Percentiles rank a stretch among this genome's conserved stretches.
These are phyloP conservation scores for Xylaria castorea DNA, from an alignment of 495 filamentous ascomycete genomes.

Conservation along the genomic window DNA sequence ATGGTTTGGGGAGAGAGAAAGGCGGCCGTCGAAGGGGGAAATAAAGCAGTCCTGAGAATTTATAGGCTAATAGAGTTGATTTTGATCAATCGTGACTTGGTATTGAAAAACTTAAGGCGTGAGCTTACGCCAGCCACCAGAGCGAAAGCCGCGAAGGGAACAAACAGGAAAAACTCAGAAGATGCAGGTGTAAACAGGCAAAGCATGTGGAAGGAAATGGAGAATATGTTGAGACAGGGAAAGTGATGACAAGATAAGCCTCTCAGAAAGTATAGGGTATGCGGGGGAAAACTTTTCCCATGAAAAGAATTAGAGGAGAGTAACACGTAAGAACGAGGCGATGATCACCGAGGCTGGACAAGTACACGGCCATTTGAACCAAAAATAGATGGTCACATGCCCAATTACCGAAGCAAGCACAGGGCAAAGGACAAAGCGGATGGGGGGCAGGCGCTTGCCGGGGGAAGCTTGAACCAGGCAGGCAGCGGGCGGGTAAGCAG, in stretches of 20 bases:
- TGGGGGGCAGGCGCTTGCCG: not conserved
- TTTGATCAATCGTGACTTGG: not conserved
- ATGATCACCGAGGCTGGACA: not conserved
- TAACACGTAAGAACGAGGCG: not conserved
- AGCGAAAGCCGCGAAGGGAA: not conserved
- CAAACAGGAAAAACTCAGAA: not conserved
- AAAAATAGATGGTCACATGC: conserved; percentile 8
- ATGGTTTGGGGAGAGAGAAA: not conserved
- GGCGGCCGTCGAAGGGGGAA: not conserved
- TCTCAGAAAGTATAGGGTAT: not conserved
- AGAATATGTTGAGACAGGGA: not conserved
- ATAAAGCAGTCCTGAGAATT: not conserved
- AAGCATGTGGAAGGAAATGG: not conserved
- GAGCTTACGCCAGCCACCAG: not conserved
- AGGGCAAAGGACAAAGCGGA: not conserved
- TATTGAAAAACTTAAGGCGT: not conserved
- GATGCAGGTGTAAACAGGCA: not conserved
- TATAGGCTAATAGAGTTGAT: not conserved
- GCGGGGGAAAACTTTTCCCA: not conserved
- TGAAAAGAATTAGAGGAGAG: not conserved
- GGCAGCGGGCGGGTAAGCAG: not conserved
- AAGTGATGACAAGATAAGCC: not conserved
- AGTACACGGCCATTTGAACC: not conserved
- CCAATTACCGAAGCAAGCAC: not conserved
- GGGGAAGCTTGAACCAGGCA: not conserved